Percentiles rank a stretch among this genome's conserved stretches.
Conservation (phyloP, 1,284 basidiomycete genomes). For the Trichosporon sp. region DNA sequence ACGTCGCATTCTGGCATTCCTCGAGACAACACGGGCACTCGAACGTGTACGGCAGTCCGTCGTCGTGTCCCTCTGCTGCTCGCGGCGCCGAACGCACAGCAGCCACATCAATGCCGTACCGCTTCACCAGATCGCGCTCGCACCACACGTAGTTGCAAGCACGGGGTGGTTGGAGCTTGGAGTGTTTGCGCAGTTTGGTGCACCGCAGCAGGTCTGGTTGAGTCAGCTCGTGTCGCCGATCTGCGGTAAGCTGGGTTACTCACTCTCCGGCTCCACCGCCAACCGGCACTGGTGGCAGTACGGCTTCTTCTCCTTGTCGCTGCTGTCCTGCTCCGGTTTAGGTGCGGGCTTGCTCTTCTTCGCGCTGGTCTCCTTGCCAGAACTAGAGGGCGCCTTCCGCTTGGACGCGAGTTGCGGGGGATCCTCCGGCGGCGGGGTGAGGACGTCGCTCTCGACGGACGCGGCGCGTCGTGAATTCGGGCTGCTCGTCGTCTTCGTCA, state of each 20-base stretch:
- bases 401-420: background rate
- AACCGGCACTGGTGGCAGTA: slow-evolving; percentile 42
- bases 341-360: background rate
- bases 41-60: slow-evolving; percentile 30
- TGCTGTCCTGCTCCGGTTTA: background rate
- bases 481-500: slow-evolving; percentile 4
- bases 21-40: slow-evolving; percentile 44
- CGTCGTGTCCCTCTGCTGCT: slow-evolving; percentile 28
- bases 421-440: slow-evolving; percentile 10
- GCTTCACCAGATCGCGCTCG: slow-evolving; percentile 36
- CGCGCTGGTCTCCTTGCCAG: slow-evolving; percentile 9
- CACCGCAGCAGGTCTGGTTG: slow-evolving; percentile 38
- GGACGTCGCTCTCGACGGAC: slow-evolving; percentile 9
- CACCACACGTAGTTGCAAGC: slow-evolving; percentile 46
- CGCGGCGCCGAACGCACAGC: slow-evolving; percentile 22
- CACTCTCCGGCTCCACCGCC: slow-evolving; percentile 26
- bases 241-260: background rate
- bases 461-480: background rate
- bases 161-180: slow-evolving; percentile 27
- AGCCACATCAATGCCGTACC: slow-evolving; percentile 35
- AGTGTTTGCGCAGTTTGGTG: slow-evolving; percentile 37
- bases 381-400: background rate
- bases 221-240: background rate
- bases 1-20: slow-evolving; percentile 41
- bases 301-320: slow-evolving; percentile 33